Percentiles rank a stretch among this genome's conserved stretches.
These are phyloP conservation scores for Neofusicoccum cordaticola DNA, from an alignment of 2,329 filamentous ascomycete genomes.

Conservation along the genomic window DNA sequence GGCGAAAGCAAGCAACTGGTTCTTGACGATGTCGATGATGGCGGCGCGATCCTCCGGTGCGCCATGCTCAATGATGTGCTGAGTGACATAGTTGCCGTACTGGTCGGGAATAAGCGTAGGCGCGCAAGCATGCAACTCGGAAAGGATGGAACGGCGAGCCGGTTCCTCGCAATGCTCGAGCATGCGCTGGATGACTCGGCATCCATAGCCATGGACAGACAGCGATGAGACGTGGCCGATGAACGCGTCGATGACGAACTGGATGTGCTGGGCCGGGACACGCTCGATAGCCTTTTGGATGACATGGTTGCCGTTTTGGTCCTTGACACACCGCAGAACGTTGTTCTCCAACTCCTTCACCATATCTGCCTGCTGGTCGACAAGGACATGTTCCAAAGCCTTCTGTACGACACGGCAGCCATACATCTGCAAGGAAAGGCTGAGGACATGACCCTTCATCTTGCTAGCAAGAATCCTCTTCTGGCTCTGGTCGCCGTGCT, in stretches of 20 bases:
- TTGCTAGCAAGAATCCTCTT: conserved; percentile 81
- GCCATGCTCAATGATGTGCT: conserved; percentile 83
- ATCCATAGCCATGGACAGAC: conserved; percentile 79
- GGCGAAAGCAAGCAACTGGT: conserved; percentile 70
- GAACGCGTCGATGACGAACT: conserved; percentile 81
- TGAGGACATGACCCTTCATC: conserved; percentile 82
- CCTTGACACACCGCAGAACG: conserved; percentile 73
- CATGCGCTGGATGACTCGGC: conserved; percentile 88
- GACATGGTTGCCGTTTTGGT: conserved; percentile 94
- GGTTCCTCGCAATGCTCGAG: conserved; percentile 75
- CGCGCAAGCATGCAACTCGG: conserved; percentile 73
- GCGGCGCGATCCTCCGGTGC: conserved; percentile 66
- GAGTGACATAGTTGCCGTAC: conserved; percentile 94
- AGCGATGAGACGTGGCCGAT: conserved; percentile 70
- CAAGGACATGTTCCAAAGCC: conserved; percentile 84
- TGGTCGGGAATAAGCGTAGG: conserved; percentile 75
- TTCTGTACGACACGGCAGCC: conserved; percentile 96
- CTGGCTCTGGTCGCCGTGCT: conserved; percentile 90
- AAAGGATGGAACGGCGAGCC: conserved; percentile 69
- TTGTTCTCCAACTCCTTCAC: conserved; percentile 78
- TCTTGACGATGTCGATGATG: conserved; percentile 72
- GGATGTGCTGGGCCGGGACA: conserved; percentile 73
- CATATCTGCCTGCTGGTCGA: conserved; percentile 84
- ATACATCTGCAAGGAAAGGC: conserved; percentile 83
- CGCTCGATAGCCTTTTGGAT: conserved; percentile 89